These are phyloP conservation scores for Plasmodium gallinaceum DNA, from an alignment of 169 alveolate genomes.

Conservation along the genomic window DNA sequence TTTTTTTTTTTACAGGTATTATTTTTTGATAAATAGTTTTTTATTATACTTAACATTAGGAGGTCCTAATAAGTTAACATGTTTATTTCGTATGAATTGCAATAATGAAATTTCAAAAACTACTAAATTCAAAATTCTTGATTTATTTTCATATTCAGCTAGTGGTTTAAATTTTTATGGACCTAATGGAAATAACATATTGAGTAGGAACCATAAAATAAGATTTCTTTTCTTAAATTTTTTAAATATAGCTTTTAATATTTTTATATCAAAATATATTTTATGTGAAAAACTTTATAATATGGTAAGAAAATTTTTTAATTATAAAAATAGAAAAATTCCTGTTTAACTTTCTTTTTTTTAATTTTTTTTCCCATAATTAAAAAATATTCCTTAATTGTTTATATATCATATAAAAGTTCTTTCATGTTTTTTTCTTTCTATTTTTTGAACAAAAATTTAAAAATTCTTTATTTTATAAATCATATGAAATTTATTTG, in stretches of 20 bases:
- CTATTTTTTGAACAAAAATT: too few species aligned
- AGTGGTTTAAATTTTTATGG: conserved; percentile 91
- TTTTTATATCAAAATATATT: conserved; percentile 66
- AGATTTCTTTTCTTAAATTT: conserved; percentile 19
- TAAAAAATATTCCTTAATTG: too few species aligned
- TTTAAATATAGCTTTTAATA: conserved; percentile 37
- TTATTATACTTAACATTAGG: conserved; percentile 83
- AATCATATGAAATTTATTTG: too few species aligned
- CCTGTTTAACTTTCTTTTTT: conserved; percentile 17
- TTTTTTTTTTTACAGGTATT: conserved; percentile 76
- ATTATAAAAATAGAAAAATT: conserved; percentile 42
- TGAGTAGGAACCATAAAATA: conserved; percentile 82
- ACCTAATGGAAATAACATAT: conserved; percentile 87
- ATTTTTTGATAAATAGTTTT: conserved; percentile 79
- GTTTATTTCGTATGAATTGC: conserved; percentile 92
- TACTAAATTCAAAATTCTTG: conserved; percentile 85
- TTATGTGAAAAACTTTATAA: conserved; percentile 49
- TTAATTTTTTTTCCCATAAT: too few species aligned
- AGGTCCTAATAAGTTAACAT: conserved; percentile 89
- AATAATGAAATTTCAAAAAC: conserved; percentile 86
- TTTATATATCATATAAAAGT: too few species aligned
- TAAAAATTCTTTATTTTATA: too few species aligned
- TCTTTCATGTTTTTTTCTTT: too few species aligned
- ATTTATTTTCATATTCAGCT: conserved; percentile 86
- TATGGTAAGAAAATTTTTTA: conserved; percentile 53